These are phyloP conservation scores for Saccharomyces hybrid DNA, from an alignment of 1,139 yeast genomes.

Conservation along the genomic window DNA sequence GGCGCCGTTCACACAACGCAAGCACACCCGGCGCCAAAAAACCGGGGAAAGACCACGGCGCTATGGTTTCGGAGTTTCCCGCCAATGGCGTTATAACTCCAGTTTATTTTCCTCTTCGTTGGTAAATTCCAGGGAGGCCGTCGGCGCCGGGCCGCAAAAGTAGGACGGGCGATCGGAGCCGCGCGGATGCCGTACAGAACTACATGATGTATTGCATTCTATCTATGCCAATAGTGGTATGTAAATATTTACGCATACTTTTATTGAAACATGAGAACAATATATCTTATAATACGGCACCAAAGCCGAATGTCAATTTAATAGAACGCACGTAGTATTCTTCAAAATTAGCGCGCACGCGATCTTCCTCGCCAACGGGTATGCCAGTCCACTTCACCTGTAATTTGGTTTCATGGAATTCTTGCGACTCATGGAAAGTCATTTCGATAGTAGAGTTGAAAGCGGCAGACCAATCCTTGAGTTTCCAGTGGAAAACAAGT, in stretches of 20 bases:
- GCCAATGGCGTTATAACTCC: neutral
- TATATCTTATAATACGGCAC: slow-evolving; percentile 51
- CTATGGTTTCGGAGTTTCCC: neutral
- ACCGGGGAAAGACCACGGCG: neutral
- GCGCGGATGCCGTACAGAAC: neutral
- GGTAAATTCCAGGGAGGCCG: neutral
- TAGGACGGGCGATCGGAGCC: neutral
- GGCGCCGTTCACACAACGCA: neutral
- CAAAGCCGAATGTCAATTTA: slow-evolving; percentile 88
- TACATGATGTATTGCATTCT: neutral
- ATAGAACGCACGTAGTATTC: slow-evolving; percentile 83
- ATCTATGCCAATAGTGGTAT: neutral
- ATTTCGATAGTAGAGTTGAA: slow-evolving; percentile 67
- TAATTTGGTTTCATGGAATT: slow-evolving; percentile 73
- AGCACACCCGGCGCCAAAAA: neutral
- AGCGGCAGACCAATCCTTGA: slow-evolving; percentile 71
- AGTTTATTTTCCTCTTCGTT: neutral
- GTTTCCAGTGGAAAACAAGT: slow-evolving; percentile 76
- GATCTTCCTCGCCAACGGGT: slow-evolving; percentile 95
- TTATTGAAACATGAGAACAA: slow-evolving; percentile 7
- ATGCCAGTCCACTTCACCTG: slow-evolving; percentile 80
- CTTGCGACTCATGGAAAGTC: slow-evolving; percentile 53
- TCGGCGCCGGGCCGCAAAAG: neutral
- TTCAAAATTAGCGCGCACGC: slow-evolving; percentile 76
- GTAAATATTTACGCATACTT: neutral